Base-by-base conservation (phyloP, 176 grass and related monocot genomes). In the Aechmea fasciata region DNA sequence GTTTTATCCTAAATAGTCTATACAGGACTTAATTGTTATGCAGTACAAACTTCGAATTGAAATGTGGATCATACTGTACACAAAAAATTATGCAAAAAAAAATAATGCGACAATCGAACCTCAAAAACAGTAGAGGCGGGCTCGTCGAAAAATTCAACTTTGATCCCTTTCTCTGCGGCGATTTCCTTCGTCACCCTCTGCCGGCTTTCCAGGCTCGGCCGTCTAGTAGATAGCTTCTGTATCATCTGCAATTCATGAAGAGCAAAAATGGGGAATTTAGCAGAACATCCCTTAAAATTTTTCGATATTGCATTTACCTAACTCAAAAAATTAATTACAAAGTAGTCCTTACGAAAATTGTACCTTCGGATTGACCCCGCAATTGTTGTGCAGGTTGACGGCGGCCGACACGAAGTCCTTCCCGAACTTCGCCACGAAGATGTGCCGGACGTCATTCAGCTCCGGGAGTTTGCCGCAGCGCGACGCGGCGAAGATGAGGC, bases 391-490 rank as follows among this genome's bases (percentile, higher is more conserved):
- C 0, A 99, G 74, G 15, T 90, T 77, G 13, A 86, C 74, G 0
- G 89, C 87, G 0, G 63, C 72, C 14, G 76, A 9, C 47, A 64
- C 87, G 73, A 99, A 93, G 2, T 82, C 89, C 51, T 79, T 82
- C 11, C 94, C 94, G 14, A 93, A 90, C 71, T 79, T 93, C 50
- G 77, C 65, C 10, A 51, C 65, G 41, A 99, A 78, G 49, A 90
- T 73, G 28, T 26, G 22, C 2, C 84, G 72, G 11, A 83, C 79
- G 75, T 90, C 82, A 51, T 85, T 81, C 74, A 99, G 81, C 85
- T 93, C 94, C 12, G 87, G 94, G 0, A 93, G 51, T 41, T 99
- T 89, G 47, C 82, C 89, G 69, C 89, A 85, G 28, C 94, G 79
- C 1, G 84, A 83, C 1, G 89, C 78, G 4, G 82, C 87, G 79